These are phyloP conservation scores for Starmerella apis DNA, from an alignment of 805 yeast genomes.

Conservation along the genomic window DNA sequence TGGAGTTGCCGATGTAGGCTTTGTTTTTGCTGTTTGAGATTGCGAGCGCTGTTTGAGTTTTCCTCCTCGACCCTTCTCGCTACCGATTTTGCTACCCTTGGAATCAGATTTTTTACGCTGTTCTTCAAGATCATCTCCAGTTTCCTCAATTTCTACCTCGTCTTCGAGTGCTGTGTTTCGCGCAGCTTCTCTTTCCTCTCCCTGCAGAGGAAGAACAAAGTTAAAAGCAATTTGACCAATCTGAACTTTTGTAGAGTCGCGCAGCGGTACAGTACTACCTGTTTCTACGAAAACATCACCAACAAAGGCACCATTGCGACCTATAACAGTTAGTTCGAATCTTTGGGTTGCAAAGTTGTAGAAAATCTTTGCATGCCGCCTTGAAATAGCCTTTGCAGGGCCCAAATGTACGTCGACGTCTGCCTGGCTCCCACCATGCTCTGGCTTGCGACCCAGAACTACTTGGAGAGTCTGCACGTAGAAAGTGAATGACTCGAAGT, in stretches of 20 bases:
- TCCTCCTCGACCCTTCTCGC: conserved; percentile 19
- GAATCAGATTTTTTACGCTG: not conserved
- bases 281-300: conserved; percentile 81
- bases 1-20: not conserved
- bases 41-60: conserved; percentile 18
- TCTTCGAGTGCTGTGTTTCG: conserved; percentile 3
- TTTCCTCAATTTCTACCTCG: conserved; percentile 12
- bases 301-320: conserved; percentile 94
- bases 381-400: conserved; percentile 80
- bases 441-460: conserved; percentile 79
- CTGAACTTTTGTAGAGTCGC: conserved; percentile 65
- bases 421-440: conserved; percentile 50
- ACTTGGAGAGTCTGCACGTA: conserved; percentile 95
- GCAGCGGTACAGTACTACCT: conserved; percentile 81
- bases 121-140: conserved; percentile 1
- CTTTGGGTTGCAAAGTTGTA: conserved; percentile 94
- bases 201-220: conserved; percentile 68
- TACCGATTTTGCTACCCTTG: conserved; percentile 10
- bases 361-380: conserved; percentile 91
- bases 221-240: conserved; percentile 86
- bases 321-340: conserved; percentile 82
- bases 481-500: conserved; percentile 85
- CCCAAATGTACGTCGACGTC: conserved; percentile 76
- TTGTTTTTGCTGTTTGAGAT: conserved; percentile 3
- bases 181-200: conserved; percentile 12